Evolutionary conservation across 1,139 yeast species (phyloP), one percentile per base, ranked within the genome.

Genomic region (Hanseniaspora uvarum): DNA sequence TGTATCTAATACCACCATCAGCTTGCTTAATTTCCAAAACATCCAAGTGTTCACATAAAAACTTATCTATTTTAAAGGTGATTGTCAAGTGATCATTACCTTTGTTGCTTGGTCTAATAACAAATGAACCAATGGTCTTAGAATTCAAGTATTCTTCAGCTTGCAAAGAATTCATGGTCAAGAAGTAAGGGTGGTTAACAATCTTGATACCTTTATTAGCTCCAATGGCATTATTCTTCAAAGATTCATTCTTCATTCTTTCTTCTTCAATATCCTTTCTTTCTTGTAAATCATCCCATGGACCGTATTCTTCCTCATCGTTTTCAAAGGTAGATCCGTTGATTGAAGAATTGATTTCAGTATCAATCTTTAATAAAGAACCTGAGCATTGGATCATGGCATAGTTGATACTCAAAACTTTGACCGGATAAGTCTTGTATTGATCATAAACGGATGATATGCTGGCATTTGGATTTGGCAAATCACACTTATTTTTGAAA

Each of bases 31-130:
- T 43, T 68, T 92, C 98, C 59, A 82, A 76, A 49, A 92, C 85
- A 61, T 88, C 89, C 58, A 94, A 73, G 67, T 92, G 97, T 67
- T 94, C 98, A 70, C 84, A 94, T 59, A 92, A 72, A 65, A 83
- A 85, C 63, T 86, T 92, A 57, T 87, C 92, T 39, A 94, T 89
- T 66, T 92, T 92, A 97, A 98, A 92, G 0, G 99, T 92, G 40
- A 89, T 84, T 1, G 96, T 89, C 61, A 92, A 76, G 67, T 81
- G 96, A 59, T 86, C 85, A 44, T 79, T 76, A 36, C 98, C 98
- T 58, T 83, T 81, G 7, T 95, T 86, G 0, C 96, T 88, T 11
- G 97, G 98, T 61, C 99, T 79, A 56, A 92, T 86, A 33, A 94
- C 95, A 70, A 88, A 79, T 62, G 87, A 96, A 51, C 99, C 99